Base-by-base conservation (phyloP, 2,329 filamentous ascomycete species). In the Ascochyta lentis region DNA sequence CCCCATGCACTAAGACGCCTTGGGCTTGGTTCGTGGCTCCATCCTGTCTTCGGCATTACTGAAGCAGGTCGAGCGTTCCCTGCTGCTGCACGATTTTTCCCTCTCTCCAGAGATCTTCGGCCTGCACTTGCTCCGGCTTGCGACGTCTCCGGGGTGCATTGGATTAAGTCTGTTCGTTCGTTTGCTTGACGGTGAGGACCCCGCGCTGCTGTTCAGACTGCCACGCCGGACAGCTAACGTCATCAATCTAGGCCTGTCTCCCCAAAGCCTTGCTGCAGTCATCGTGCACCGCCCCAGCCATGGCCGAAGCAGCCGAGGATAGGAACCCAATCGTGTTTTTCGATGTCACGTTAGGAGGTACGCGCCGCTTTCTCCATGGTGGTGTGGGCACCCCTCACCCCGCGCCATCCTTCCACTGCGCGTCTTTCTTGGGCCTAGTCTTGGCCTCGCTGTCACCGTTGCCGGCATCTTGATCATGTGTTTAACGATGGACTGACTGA, bases 311-410 rank as follows among this genome's bases (percentile, higher is more conserved):
- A 50, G 52, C 66, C 55, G 69, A 56, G 53, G 54, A 73, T 51
- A 63, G 68, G 48, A 81, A 83, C 61, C 80, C 81, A 59, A 73
- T 83, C 68, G 86, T 89, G 64, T 90, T 92, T 79, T 91, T 92
- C 76, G 89, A 92, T 75, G 85, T 92, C 57, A 90, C 90, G 4
- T 81, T 95, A 54, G 90, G 90, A 80, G 89, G 89, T 90, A 76
- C 72, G 84, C 52, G 49, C 56, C 54, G 56, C 56, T 51, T 50
- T 54, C 46, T 54, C 38, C 51, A 48, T 55, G 54, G 42, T 56
- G 53, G 43, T 56, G 53, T 46, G 47, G 23, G 37, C 47, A 26
- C 51, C 54, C 59, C 51, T 56, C 50, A 58, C 45, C 44, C 52
- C 60, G 38, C 42, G 43, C 53, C 42, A 45, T 50, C 53, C 42